These are phyloP conservation scores for Rutstroemia sp. DNA, from an alignment of 2,329 filamentous ascomycete genomes.

Conservation along the genomic window DNA sequence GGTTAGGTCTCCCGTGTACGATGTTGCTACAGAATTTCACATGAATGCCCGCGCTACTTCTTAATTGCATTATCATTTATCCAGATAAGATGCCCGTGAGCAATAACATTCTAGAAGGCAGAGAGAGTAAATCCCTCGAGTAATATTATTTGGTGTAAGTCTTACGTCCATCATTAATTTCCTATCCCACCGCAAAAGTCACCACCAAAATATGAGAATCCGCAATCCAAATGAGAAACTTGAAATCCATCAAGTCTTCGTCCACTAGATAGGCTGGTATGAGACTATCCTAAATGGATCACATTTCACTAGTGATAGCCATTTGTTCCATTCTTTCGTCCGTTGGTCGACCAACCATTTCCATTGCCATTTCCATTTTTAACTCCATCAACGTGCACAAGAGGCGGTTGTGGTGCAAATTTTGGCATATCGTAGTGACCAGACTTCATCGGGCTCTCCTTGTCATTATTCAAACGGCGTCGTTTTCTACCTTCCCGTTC, in stretches of 20 bases:
- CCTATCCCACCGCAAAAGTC: neutral
- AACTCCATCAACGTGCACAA: neutral
- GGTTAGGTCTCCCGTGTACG: conserved; percentile 5
- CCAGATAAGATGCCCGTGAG: too few relatives aligned
- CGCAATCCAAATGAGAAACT: too few relatives aligned
- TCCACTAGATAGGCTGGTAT: neutral
- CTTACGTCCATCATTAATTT: neutral
- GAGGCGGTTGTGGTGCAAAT: neutral
- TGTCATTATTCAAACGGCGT: neutral
- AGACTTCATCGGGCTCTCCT: neutral
- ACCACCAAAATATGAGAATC: neutral
- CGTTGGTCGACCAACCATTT: neutral
- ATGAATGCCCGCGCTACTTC: neutral
- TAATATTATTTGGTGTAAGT: neutral
- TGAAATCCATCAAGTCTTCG: too few relatives aligned
- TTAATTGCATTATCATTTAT: neutral
- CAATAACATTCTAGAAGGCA: too few relatives aligned
- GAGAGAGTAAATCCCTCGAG: neutral
- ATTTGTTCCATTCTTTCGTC: neutral
- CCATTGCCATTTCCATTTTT: neutral
- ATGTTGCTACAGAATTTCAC: too few relatives aligned
- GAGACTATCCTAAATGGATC: neutral
- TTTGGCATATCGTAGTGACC: neutral
- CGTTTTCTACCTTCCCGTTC: conserved; percentile 11
- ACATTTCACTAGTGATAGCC: neutral